Evolutionary conservation across 139 green algal species (phyloP), one percentile per base, ranked within the genome.

Genomic region (Penium margaritaceum): DNA sequence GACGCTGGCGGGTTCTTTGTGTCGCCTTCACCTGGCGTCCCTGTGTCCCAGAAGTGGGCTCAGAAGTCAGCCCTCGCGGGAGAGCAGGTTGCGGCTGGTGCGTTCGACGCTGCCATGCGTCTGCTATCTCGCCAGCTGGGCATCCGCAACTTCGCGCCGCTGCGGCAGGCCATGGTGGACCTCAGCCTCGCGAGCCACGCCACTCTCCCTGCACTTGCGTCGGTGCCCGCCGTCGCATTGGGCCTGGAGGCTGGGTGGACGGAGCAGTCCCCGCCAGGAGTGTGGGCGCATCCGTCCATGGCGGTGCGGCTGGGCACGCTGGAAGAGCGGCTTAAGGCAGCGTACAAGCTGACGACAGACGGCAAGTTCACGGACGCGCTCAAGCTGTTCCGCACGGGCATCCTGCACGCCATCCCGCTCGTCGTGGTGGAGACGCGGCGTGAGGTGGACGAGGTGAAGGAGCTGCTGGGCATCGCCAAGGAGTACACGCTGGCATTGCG

Each of bases 291-390:
- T 9, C 92, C 91, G 36, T 80, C 81, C 12, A 80, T 96, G 73
- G 78, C 90, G 2, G 95, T 89, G 78, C 87, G 63, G n/a, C 77
- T 97, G 60, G 29, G 72, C 2, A 30, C 66, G 15, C 81, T 95
- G 51, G 90, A 89, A 38, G 81, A 84, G 6, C 38, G 61, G n/a
- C 72, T 87, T 19, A 90, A 90, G 82, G 80, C 27, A 33, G 76
- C 87, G 24, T 98, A 98, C 88, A 92, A 93, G 83, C 80, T 88
- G 33, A 90, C 96, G 35, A 99, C 95, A 1, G 91, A 96, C 76
- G 94, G 94, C 81, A 98, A 98, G 87, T 98, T 99, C 83, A 84
- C 72, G 46, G 94, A 98, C n/a, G 95, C 89, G 14, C 80, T 96
- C 19, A 82, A 84, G 58, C 41, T 76, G 7, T 96, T 97, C 83